Evolutionary conservation across 1,139 yeast genomes (phyloP).

Genomic region (Zygotorulaspora mrakii): DNA sequence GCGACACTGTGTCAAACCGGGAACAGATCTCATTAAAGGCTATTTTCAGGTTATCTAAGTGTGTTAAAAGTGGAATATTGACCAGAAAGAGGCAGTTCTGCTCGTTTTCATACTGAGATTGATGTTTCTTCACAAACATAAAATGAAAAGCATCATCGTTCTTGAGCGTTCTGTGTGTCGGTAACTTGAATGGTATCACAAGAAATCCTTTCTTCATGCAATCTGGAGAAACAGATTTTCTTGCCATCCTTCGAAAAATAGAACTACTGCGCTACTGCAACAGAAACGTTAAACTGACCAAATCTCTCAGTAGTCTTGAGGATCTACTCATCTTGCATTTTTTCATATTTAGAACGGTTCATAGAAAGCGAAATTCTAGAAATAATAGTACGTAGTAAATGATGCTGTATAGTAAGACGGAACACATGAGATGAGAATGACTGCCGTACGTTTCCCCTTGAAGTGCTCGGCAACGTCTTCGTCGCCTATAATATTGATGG

Average conservation of each 20-base stretch:
- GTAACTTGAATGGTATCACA: conserved; percentile 39
- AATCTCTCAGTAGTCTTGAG: neutral
- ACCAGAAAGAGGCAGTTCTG: conserved; percentile 55
- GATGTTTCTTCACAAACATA: conserved; percentile 62
- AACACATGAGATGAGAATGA: no score
- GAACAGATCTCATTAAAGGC: conserved; percentile 58
- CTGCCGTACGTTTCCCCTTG: no score
- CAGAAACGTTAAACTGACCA: neutral
- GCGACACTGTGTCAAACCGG: conserved; percentile 34
- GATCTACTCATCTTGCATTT: neutral
- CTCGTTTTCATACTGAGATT: conserved; percentile 42
- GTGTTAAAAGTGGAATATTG: conserved; percentile 67
- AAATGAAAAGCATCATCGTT: conserved; percentile 40
- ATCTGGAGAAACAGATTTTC: conserved; percentile 13
- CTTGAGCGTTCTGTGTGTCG: conserved; percentile 26
- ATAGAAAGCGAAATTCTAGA: neutral
- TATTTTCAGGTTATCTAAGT: conserved; percentile 49
- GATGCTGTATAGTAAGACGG: neutral
- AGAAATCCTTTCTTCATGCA: conserved; percentile 40
- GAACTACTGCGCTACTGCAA: neutral
- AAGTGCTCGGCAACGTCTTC: no score
- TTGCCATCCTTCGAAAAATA: conserved; percentile 4
- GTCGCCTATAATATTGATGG: no score
- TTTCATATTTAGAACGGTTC: neutral
- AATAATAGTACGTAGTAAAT: conserved; percentile 1